Percentiles rank a stretch among this genome's conserved stretches.
Evolutionary conservation across 371 early-diverging fungal genomes (phyloP).

Genomic region (Umbelopsis sp.): DNA sequence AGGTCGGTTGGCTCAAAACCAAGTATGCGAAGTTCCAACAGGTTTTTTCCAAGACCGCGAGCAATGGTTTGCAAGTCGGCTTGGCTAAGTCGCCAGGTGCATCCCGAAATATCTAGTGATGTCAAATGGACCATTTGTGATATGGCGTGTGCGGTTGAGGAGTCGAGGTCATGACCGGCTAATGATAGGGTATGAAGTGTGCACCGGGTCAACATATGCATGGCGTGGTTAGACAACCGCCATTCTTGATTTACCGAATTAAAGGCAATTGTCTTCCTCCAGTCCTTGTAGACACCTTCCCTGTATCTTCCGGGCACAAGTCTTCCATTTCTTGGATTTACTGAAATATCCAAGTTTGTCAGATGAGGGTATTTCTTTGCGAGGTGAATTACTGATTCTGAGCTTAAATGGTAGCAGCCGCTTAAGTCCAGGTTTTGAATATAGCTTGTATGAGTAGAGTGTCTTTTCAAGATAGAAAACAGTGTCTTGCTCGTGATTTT

Average conservation of each 20-base stretch:
- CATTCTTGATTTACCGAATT: neutral
- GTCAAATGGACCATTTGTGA: neutral
- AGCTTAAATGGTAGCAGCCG: conserved; percentile 13
- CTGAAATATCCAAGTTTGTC: neutral
- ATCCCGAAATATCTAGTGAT: conserved; percentile 10
- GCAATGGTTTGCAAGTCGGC: conserved; percentile 6
- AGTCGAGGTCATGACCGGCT: conserved; percentile 1
- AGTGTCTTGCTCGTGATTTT: neutral
- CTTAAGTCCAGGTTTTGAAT: conserved; percentile 3
- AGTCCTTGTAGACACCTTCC: conserved; percentile 9
- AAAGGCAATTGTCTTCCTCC: neutral
- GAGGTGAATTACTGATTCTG: conserved; percentile 2
- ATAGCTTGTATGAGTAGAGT: neutral
- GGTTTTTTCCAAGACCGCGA: neutral
- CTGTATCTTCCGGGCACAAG: neutral
- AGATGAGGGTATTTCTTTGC: neutral
- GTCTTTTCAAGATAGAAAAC: neutral
- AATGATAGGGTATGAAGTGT: conserved; percentile 9
- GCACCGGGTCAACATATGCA: neutral
- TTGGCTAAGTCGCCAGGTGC: conserved; percentile 5
- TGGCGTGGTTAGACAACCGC: conserved; percentile 2
- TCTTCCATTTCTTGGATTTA: neutral
- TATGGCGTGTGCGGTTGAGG: neutral
- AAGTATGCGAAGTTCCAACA: conserved; percentile 4
- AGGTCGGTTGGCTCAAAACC: conserved; percentile 8